These are phyloP conservation scores for Nasturtium officinale DNA, from an alignment of 345 rosid species.

Conservation along the genomic window DNA sequence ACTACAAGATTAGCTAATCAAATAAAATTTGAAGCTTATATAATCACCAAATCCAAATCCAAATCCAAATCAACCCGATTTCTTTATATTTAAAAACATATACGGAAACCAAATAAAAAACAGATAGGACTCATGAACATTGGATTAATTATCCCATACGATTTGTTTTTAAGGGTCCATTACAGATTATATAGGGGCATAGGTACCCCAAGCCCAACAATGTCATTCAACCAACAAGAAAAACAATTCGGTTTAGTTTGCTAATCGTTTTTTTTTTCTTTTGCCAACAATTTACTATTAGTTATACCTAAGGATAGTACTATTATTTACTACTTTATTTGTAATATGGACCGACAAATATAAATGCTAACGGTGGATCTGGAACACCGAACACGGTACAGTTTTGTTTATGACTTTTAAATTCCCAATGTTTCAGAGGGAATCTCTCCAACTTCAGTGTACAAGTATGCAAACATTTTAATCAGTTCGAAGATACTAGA, in stretches of 20 bases:
- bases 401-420: slow-evolving; percentile 45
- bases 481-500: not conserved
- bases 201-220: slow-evolving; percentile 31
- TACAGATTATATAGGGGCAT: not conserved
- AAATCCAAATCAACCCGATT: not conserved
- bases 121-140: not conserved
- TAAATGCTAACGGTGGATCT: slow-evolving; percentile 39
- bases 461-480: not conserved
- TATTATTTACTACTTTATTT: not conserved
- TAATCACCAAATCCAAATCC: not conserved
- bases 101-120: not conserved
- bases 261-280: not conserved
- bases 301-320: not conserved
- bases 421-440: slow-evolving; percentile 45
- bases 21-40: not conserved
- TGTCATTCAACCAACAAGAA: slow-evolving; percentile 15
- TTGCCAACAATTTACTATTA: not conserved
- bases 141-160: not conserved
- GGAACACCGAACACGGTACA: slow-evolving; percentile 33
- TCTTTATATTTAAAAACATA: too few species aligned
- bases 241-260: not conserved
- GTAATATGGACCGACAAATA: slow-evolving; percentile 34
- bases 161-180: not conserved
- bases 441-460: slow-evolving; percentile 42
- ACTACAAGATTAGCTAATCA: too few species aligned